Percentiles rank a stretch among this genome's conserved stretches.
phyloP scores from a whole-genome alignment of 345 rosid genomes.

The Laguncularia racemosa region DNA sequence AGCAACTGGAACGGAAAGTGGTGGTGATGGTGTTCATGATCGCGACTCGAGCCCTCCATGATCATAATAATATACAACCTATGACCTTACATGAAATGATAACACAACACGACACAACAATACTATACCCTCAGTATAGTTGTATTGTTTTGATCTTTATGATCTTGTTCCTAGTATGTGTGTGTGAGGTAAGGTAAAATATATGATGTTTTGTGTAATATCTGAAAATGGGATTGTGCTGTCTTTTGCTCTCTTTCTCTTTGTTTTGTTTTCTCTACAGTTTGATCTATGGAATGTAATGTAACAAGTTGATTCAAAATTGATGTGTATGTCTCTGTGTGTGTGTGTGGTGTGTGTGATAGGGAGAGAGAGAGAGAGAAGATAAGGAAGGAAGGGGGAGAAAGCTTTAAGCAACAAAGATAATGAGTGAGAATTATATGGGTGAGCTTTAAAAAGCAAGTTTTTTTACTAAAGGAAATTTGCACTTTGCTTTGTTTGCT shows the following conservation, averaged over 20 bases:
- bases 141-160: no score
- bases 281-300: no score
- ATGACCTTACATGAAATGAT: slow-evolving; percentile 16
- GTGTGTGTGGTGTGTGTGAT: neutral
- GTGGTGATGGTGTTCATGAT: slow-evolving; percentile 38
- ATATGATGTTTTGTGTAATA: no score
- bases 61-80: slow-evolving; percentile 17
- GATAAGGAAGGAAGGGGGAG: slow-evolving; percentile 13
- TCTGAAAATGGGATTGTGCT: no score
- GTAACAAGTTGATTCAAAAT: neutral
- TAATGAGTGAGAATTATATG: slow-evolving; percentile 85
- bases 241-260: slow-evolving; percentile 13
- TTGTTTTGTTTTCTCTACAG: no score
- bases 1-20: slow-evolving; percentile 78
- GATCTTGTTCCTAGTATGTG: no score
- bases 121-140: no score
- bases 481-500: neutral
- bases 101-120: slow-evolving; percentile 1
- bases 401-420: slow-evolving; percentile 61
- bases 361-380: slow-evolving; percentile 8
- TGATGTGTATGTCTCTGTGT: slow-evolving; percentile 5
- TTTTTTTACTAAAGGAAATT: slow-evolving; percentile 8
- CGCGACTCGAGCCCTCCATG: slow-evolving; percentile 62
- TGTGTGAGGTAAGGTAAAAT: no score
- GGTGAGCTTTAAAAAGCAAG: slow-evolving; percentile 49